A percentile compares a stretch with the other conserved stretches of the same genome.
These are phyloP conservation scores for Aphanocladium album DNA, from an alignment of 2,329 filamentous ascomycete genomes.

Conservation along the genomic window DNA sequence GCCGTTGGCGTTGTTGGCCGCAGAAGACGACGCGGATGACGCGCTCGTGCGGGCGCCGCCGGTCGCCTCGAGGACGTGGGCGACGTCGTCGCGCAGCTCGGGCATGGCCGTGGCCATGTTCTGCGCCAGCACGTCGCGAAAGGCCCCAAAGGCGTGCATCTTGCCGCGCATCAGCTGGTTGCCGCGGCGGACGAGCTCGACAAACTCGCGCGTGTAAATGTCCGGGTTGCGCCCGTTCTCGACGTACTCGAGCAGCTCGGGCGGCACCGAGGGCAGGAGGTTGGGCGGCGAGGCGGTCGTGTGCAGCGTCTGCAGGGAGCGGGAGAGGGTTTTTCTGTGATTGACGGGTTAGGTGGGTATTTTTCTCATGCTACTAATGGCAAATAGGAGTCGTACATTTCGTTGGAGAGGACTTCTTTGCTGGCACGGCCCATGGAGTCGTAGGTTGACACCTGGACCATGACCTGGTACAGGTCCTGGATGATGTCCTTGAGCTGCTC, in stretches of 20 bases:
- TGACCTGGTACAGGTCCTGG: conserved; percentile 58
- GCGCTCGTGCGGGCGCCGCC: conserved; percentile 24
- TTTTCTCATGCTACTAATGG: too few relatives aligned
- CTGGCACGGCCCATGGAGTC: conserved; percentile 48
- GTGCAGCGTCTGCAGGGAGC: conserved; percentile 35
- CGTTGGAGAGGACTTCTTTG: conserved; percentile 50
- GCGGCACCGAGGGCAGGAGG: conserved; percentile 50
- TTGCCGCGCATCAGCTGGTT: conserved; percentile 66
- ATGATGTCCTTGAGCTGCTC: conserved; percentile 58
- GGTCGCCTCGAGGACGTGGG: conserved; percentile 44
- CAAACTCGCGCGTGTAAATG: conserved; percentile 70
- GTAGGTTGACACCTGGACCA: conserved; percentile 59
- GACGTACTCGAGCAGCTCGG: conserved; percentile 63
- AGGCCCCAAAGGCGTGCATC: conserved; percentile 53
- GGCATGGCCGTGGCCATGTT: conserved; percentile 55
- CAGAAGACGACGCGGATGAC: conserved; percentile 17
- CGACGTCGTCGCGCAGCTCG: conserved; percentile 52
- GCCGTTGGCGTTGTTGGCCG: background rate
- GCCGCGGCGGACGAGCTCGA: conserved; percentile 59
- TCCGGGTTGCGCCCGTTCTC: conserved; percentile 68
- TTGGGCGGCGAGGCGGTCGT: conserved; percentile 35
- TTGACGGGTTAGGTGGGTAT: too few relatives aligned
- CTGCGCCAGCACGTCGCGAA: conserved; percentile 57
- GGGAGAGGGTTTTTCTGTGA: conserved; percentile 35
- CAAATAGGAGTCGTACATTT: conserved; percentile 44